Conservation (phyloP, 2,329 filamentous ascomycete genomes). For the Ceratocystis colombiana region DNA sequence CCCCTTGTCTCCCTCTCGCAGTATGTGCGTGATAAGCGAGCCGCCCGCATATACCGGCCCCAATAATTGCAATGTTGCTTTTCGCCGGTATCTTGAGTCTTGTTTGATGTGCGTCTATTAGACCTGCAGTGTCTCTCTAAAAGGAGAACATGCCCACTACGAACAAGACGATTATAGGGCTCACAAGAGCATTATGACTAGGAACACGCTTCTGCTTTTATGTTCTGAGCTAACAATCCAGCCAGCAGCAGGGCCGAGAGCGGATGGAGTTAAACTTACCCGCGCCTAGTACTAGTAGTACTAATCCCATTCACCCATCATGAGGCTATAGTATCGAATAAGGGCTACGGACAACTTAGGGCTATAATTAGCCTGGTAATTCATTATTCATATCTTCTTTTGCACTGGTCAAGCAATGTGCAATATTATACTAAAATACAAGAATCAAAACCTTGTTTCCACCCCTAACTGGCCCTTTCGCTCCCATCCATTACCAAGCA, state of each 20-base stretch:
- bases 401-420: background rate
- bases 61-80: slow-evolving; percentile 40
- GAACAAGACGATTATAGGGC: slow-evolving; percentile 26
- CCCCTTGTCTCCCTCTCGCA: slow-evolving; percentile 26
- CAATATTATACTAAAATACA: background rate
- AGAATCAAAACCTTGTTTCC: background rate
- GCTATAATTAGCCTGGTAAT: background rate
- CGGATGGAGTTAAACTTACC: background rate
- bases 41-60: slow-evolving; percentile 40
- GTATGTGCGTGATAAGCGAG: slow-evolving; percentile 37
- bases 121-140: slow-evolving; percentile 36
- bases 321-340: background rate
- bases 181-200: slow-evolving; percentile 18
- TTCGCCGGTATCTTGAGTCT: slow-evolving; percentile 34
- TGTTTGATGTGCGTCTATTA: slow-evolving; percentile 36
- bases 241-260: background rate
- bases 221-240: no score
- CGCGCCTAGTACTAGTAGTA: background rate
- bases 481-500: slow-evolving; percentile 41
- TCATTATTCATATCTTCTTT: slow-evolving; percentile 4
- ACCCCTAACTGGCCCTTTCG: background rate
- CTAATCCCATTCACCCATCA: background rate
- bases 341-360: no score
- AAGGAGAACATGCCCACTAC: slow-evolving; percentile 32
- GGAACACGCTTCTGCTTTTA: no score